Base-by-base conservation (phyloP, 2,329 filamentous ascomycete species). In the Botrytis porri region DNA sequence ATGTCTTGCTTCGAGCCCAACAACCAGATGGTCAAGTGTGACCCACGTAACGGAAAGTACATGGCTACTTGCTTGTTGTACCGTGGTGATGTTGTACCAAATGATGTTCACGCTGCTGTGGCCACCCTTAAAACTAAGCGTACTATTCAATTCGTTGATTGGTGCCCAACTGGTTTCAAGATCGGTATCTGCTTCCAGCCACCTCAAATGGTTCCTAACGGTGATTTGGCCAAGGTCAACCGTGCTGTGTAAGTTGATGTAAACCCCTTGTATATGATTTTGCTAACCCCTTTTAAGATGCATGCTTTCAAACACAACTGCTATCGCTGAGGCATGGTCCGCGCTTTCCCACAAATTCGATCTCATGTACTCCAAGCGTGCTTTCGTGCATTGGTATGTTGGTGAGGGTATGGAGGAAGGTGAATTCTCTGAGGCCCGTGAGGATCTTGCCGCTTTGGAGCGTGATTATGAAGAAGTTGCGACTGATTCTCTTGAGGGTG, bases 121-220 rank as follows among this genome's bases (percentile, higher is more conserved):
- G 87, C 85, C 67, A 83, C 85, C n/a, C 84, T 91, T 77, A 91
- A 91, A 82, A 86, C 89, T 77, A 90, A 89, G 82, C 98, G 82
- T 85, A 29, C 88, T 87, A 37, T 90, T 91, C 83, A 89, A 90
- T 82, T 98, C 83, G 96, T 99, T 83, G 96, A 99, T 87, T 99
- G 96, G 96, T 99, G 96, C 90, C 96, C 96, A 75, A 99, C 96
- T 85, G 96, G 96, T 79, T 99, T 99, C 92, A 99, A 99, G 93
- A 93, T 99, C 80, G 96, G 96, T 89, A 99, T 99, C 88, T 98
- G 95, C 93, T 98, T 97, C 91, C 83, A 96, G 94, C 51, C 51
- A 69, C 65, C 95, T 78, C 90, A 97, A 87, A 92, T 93, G 85
- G 95, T 98, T 73, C 96, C 94, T 37, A 70, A 73, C n/a, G 64